Evolutionary conservation across 73 alveolate species (phyloP).

Genomic region (Paramecium pentaurelia): DNA sequence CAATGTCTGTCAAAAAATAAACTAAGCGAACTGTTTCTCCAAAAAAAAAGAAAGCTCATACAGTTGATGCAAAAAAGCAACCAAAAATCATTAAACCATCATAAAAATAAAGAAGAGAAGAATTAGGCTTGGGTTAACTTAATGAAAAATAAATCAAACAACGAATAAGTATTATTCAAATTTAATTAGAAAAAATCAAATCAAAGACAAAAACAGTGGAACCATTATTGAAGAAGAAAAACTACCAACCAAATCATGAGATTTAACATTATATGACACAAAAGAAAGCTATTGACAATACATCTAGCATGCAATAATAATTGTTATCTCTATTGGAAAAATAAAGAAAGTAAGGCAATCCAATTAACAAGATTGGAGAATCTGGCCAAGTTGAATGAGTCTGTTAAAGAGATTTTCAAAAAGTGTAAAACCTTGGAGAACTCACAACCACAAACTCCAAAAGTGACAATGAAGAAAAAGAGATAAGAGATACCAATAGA

Average conservation of each 20-base stretch:
- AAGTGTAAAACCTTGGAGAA: slow-evolving; percentile 12
- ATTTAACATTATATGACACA: not conserved
- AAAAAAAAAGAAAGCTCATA: slow-evolving; percentile 21
- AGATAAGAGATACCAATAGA: not conserved
- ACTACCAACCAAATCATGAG: not conserved
- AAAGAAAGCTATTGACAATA: not conserved
- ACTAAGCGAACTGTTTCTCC: not conserved
- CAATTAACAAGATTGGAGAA: slow-evolving; percentile 14
- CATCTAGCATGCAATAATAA: not conserved
- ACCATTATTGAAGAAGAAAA: not conserved
- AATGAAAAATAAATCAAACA: slow-evolving; percentile 3
- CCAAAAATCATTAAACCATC: not conserved
- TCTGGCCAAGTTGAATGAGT: not conserved
- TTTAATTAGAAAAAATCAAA: slow-evolving; percentile 3
- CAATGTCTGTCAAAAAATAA: not conserved
- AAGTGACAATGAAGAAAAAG: slow-evolving; percentile 5
- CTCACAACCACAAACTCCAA: slow-evolving; percentile 39
- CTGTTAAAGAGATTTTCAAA: slow-evolving; percentile 39
- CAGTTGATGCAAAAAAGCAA: not conserved
- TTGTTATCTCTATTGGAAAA: not conserved
- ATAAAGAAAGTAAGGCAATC: slow-evolving; percentile 24
- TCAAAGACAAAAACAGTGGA: not conserved
- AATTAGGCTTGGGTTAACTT: slow-evolving; percentile 13
- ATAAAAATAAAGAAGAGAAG: not conserved
- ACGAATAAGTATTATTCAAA: not conserved